phyloP scores from a whole-genome alignment of 2,329 filamentous ascomycete genomes.

The Fusarium palustre region DNA sequence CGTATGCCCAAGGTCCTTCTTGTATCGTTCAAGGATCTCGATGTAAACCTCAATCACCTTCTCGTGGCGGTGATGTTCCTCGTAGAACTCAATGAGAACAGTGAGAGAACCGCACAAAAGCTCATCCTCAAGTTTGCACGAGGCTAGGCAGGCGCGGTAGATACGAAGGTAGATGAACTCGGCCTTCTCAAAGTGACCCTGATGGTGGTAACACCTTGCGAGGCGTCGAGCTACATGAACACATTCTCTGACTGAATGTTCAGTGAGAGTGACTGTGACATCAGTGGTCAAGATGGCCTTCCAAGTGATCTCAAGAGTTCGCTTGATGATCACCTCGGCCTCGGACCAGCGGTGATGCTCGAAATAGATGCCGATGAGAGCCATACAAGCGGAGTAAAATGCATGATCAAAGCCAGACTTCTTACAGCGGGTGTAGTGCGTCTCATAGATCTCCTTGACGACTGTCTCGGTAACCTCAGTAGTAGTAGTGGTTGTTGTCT shows the following conservation, averaged over 20 bases:
- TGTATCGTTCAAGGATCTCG: slow-evolving; percentile 52
- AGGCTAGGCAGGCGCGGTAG: slow-evolving; percentile 51
- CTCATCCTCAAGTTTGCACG: slow-evolving; percentile 49
- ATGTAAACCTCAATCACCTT: slow-evolving; percentile 53
- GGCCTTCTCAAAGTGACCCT: slow-evolving; percentile 53
- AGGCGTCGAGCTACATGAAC: slow-evolving; percentile 51
- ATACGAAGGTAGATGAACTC: slow-evolving; percentile 54
- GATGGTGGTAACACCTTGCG: slow-evolving; percentile 52
- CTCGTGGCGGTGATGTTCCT: slow-evolving; percentile 54
- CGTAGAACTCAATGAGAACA: slow-evolving; percentile 50
- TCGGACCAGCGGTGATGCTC: slow-evolving; percentile 51
- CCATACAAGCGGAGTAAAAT: slow-evolving; percentile 53
- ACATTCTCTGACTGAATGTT: slow-evolving; percentile 50
- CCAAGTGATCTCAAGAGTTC: slow-evolving; percentile 55
- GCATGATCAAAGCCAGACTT: slow-evolving; percentile 48
- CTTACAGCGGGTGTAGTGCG: slow-evolving; percentile 52
- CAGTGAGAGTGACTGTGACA: slow-evolving; percentile 47
- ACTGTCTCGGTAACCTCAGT: slow-evolving; percentile 51
- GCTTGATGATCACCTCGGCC: slow-evolving; percentile 51
- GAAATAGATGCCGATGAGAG: slow-evolving; percentile 51
- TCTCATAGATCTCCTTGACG: slow-evolving; percentile 53
- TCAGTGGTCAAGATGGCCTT: slow-evolving; percentile 52
- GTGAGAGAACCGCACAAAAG: slow-evolving; percentile 47
- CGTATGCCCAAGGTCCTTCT: slow-evolving; percentile 35
- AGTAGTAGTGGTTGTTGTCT: slow-evolving; percentile 48